These are phyloP conservation scores for Tephrocybe sp. DNA, from an alignment of 768 basidiomycete genomes.

Conservation along the genomic window DNA sequence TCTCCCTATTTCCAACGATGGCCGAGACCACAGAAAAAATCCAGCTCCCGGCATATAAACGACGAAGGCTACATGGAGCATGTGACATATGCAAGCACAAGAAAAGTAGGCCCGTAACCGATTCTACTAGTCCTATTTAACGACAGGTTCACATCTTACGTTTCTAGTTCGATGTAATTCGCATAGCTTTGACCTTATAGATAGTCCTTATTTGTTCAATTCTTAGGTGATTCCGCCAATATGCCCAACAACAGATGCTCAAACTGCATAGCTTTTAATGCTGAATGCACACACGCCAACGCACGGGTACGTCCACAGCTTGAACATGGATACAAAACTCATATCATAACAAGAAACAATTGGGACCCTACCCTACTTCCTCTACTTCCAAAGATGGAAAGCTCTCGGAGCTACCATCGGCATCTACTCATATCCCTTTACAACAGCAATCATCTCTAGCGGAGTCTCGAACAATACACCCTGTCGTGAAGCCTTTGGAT, in stretches of 20 bases:
- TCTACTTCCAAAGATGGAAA: conserved; percentile 1
- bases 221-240: conserved; percentile 57
- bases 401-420: not conserved
- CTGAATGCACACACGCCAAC: conserved; percentile 54
- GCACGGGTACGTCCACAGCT: conserved; percentile 40
- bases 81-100: conserved; percentile 47
- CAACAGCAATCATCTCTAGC: not conserved
- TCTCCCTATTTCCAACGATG: not conserved
- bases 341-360: conserved; percentile 23
- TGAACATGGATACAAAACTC: not conserved
- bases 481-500: conserved; percentile 14
- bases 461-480: conserved; percentile 3
- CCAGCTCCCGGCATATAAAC: conserved; percentile 25
- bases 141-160: conserved; percentile 3
- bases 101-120: conserved; percentile 30
- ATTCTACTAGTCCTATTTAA: not conserved
- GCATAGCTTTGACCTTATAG: not conserved
- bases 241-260: conserved; percentile 54
- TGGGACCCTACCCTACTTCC: conserved; percentile 1
- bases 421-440: not conserved
- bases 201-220: not conserved
- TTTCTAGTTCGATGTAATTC: conserved; percentile 37
- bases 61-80: conserved; percentile 40
- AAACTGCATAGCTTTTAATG: conserved; percentile 48
- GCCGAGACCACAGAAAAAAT: not conserved